These are phyloP conservation scores for Erythrobasidium hasegawianum DNA, from an alignment of 1,284 basidiomycete species.

Conservation along the genomic window DNA sequence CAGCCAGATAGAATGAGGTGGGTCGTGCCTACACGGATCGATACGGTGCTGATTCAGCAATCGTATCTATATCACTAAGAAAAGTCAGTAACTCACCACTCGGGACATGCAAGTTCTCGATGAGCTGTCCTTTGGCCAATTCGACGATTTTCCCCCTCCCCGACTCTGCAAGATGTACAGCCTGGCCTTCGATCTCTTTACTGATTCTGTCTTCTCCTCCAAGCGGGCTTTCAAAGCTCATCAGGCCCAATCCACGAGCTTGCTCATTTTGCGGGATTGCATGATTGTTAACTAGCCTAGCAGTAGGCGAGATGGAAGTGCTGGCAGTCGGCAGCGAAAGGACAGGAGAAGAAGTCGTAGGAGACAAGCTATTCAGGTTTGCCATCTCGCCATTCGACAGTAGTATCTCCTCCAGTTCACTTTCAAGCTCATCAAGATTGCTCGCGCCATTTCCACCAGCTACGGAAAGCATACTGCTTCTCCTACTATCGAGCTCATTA, in stretches of 20 bases:
- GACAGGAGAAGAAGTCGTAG: too few species aligned
- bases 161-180: constrained; percentile 17
- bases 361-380: too few species aligned
- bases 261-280: too few species aligned
- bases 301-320: too few species aligned
- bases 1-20: constrained; percentile 78
- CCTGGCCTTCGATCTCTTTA: constrained; percentile 10
- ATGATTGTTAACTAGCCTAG: too few species aligned
- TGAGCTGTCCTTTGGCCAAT: not conserved
- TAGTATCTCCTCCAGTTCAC: constrained; percentile 1
- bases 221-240: too few species aligned
- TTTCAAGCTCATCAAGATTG: not conserved
- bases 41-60: not conserved
- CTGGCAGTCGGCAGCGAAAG: too few species aligned
- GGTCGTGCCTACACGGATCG: constrained; percentile 66
- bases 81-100: not conserved
- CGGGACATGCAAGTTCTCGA: not conserved
- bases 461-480: not conserved
- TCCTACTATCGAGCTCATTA: not conserved
- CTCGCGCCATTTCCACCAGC: not conserved
- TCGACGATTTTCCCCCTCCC: constrained; percentile 9
- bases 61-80: not conserved
- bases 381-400: not conserved
- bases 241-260: too few species aligned
- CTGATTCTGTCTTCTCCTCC: not conserved